Evolutionary conservation across 306 rosid genomes (phyloP).

Genomic region (Vigna radiata): DNA sequence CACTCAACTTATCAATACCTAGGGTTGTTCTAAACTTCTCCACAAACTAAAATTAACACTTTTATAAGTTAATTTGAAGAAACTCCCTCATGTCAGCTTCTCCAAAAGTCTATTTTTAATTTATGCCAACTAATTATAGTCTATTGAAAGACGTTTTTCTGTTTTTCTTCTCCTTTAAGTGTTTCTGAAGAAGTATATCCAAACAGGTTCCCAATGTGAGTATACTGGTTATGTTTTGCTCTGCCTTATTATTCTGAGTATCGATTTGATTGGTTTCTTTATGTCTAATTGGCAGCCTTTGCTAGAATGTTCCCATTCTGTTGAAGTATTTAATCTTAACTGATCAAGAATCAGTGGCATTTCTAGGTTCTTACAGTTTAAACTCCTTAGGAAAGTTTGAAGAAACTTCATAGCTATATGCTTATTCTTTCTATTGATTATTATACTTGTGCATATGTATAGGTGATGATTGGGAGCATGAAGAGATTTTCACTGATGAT

Average conservation of each 20-base stretch:
- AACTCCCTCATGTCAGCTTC: too few species aligned
- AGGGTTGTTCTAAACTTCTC: not conserved
- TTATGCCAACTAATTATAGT: not conserved
- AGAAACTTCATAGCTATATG: conserved; percentile 1
- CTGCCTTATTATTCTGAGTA: not conserved
- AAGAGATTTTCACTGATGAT: conserved; percentile 90
- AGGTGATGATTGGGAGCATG: conserved; percentile 99
- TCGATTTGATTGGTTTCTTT: not conserved
- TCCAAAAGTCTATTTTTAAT: too few species aligned
- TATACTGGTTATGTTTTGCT: conserved; percentile 18
- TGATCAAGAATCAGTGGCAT: not conserved
- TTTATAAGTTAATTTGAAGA: too few species aligned
- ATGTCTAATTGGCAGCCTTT: not conserved
- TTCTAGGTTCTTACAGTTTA: not conserved
- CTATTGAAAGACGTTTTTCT: too few species aligned
- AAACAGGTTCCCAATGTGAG: not conserved
- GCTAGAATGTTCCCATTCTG: not conserved
- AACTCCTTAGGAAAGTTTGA: conserved; percentile 5
- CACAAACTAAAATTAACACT: too few species aligned
- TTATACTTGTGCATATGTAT: conserved; percentile 7
- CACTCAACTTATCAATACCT: conserved; percentile 12
- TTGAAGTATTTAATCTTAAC: conserved; percentile 22
- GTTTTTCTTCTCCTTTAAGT: too few species aligned
- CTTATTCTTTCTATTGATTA: not conserved
- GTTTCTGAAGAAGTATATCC: too few species aligned